Evolutionary conservation across 805 yeast species (phyloP), one percentile per base, ranked within the genome.

Genomic region (Metschnikowia picachoensis): DNA sequence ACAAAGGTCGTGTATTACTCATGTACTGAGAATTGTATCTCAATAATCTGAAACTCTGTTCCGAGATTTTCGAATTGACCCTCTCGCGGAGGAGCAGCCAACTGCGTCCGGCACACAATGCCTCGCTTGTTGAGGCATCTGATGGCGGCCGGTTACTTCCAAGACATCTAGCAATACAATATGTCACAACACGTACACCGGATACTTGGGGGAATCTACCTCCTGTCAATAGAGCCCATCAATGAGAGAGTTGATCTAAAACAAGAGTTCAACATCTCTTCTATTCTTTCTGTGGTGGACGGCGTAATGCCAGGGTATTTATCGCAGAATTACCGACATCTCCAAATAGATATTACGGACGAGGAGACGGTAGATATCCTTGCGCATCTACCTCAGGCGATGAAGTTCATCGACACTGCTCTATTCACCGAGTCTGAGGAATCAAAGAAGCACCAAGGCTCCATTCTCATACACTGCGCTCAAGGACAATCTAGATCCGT

Each of bases 191-290:
- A 20, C 14, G 37, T 44, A 14, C 73, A 78, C 45, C 72, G 95
- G 57, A 76, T 90, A n/a, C 64, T 87, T n/a, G 95, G 95, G 25
- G 83, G 83, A 8, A 75, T 92, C 2, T 87, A 82, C 65, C 64
- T 92, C 13, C 90, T 96, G 4, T 80, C 94, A 0, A 69, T 84
- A 16, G 79, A 77, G 41, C 86, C 96, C 0, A 66, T 90, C 17
- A 67, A 76, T 13, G 43, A 37, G 9, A 39, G 39, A 8, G 64
- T 72, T 12, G 80, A 85, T 36, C 64, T 87, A 36, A 66, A 64
- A 29, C 68, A 70, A 17, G 71, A 77, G 17, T 66, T 74, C 53
- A 76, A 78, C 9, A 82, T 94, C 36, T 77, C 88, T 0, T 88
- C 85, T 59, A 78, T 94, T 10, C 62, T 92, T 17, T 83, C 96